These are phyloP conservation scores for Penicillium sp. DNA, from an alignment of 2,329 filamentous ascomycete genomes.

Conservation along the genomic window DNA sequence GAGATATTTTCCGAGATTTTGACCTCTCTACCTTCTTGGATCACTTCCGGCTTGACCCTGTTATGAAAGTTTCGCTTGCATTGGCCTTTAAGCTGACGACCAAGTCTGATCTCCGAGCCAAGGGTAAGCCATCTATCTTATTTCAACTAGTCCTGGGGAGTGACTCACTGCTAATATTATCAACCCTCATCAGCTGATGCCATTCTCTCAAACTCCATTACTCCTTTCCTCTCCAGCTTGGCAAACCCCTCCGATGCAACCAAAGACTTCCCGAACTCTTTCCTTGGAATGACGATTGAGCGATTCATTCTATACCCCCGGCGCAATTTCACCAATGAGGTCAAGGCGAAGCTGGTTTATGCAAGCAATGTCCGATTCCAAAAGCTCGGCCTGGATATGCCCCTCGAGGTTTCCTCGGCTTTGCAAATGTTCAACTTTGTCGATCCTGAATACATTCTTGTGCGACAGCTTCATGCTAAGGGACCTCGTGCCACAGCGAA, in stretches of 20 bases:
- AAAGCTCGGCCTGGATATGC: conserved; percentile 54
- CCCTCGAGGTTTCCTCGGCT: conserved; percentile 48
- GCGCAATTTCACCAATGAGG: conserved; percentile 78
- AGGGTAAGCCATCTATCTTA: conserved; percentile 64
- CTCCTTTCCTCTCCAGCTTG: conserved; percentile 76
- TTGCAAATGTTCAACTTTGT: conserved; percentile 52
- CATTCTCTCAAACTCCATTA: conserved; percentile 80
- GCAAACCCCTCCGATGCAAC: conserved; percentile 65
- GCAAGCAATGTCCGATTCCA: conserved; percentile 72
- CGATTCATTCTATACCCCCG: conserved; percentile 85
- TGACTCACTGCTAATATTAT: conserved; percentile 1
- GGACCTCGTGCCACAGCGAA: conserved; percentile 76
- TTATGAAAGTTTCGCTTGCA: conserved; percentile 85
- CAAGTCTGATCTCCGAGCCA: conserved; percentile 80
- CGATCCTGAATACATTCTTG: conserved; percentile 52
- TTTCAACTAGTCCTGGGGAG: neutral
- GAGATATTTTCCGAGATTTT: conserved; percentile 93
- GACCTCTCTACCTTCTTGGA: conserved; percentile 95
- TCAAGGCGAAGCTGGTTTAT: conserved; percentile 66
- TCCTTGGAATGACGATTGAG: conserved; percentile 80
- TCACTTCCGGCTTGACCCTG: conserved; percentile 88
- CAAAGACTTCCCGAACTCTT: conserved; percentile 68
- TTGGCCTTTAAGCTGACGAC: conserved; percentile 84
- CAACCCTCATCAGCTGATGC: conserved; percentile 69
- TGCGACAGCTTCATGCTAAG: conserved; percentile 69